Percentiles rank a stretch among this genome's conserved stretches.
Evolutionary conservation across 2,329 filamentous ascomycete genomes (phyloP).

Genomic region (Neospermospora avenae): DNA sequence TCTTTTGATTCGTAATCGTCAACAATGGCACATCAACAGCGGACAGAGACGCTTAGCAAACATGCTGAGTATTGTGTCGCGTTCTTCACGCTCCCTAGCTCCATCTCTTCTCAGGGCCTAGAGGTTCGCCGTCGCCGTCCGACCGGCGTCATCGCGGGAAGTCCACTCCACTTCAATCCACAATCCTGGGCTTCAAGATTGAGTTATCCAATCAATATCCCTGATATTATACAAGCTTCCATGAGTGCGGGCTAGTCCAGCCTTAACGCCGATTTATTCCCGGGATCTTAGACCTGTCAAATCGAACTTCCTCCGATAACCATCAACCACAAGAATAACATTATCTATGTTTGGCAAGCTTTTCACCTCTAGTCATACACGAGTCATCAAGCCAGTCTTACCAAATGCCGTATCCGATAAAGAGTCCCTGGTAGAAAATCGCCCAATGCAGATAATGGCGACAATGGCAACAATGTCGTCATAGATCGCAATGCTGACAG

Average conservation of each 20-base stretch:
- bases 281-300: neutral
- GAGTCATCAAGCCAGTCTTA: too few species aligned
- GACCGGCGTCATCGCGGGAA: neutral
- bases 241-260: neutral
- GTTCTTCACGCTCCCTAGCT: neutral
- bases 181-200: neutral
- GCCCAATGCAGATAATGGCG: too few species aligned
- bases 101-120: neutral
- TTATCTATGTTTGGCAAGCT: too few species aligned
- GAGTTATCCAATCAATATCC: neutral
- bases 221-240: neutral
- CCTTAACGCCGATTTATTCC: constrained; percentile 4
- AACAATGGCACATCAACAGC: neutral
- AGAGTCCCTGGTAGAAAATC: too few species aligned
- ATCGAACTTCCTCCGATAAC: neutral
- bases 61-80: neutral
- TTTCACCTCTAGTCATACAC: too few species aligned
- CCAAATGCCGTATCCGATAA: too few species aligned
- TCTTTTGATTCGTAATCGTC: neutral
- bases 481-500: too few species aligned
- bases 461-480: too few species aligned
- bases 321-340: too few species aligned
- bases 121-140: neutral
- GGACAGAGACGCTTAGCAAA: neutral
- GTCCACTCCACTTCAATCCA: neutral